Evolutionary conservation across 116 monocot genomes (phyloP).

Genomic region (Trichopus zeylanicus): DNA sequence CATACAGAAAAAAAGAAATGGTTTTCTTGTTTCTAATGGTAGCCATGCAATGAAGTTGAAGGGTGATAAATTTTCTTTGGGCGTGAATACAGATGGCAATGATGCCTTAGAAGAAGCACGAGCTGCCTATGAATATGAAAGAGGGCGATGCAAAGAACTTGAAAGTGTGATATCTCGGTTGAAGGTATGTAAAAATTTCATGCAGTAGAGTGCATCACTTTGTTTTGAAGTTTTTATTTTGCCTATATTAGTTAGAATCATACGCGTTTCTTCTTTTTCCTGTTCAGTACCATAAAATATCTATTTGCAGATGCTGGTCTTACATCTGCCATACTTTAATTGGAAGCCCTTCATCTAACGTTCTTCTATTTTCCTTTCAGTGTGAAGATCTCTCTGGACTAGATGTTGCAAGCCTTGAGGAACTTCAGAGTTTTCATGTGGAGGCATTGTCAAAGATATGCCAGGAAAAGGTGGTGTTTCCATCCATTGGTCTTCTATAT

Average conservation of each 20-base stretch:
- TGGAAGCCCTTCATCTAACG: background rate
- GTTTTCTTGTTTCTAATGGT: slow-evolving; percentile 24
- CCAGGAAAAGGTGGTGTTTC: slow-evolving; percentile 69
- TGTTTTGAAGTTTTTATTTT: too few species aligned
- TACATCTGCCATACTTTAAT: too few species aligned
- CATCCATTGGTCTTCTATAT: background rate
- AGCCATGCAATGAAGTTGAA: slow-evolving; percentile 7
- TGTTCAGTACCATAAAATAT: too few species aligned
- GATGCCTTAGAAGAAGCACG: slow-evolving; percentile 39
- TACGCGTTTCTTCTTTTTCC: too few species aligned
- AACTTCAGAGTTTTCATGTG: slow-evolving; percentile 72
- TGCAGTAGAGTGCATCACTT: too few species aligned
- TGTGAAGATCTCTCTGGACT: slow-evolving; percentile 65
- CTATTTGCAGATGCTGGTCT: too few species aligned
- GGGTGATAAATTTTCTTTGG: slow-evolving; percentile 16
- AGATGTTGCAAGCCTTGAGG: slow-evolving; percentile 62
- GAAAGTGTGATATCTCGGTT: slow-evolving; percentile 54
- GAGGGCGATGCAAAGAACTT: slow-evolving; percentile 62
- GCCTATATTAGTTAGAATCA: too few species aligned
- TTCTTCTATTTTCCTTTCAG: slow-evolving; percentile 22
- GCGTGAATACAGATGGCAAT: slow-evolving; percentile 13
- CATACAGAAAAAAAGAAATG: slow-evolving; percentile 23
- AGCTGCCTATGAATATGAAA: slow-evolving; percentile 66
- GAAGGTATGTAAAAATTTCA: too few species aligned
- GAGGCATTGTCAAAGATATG: slow-evolving; percentile 84